These are phyloP conservation scores for Mortierella sp. DNA, from an alignment of 371 early-diverging fungal genomes.

Conservation along the genomic window DNA sequence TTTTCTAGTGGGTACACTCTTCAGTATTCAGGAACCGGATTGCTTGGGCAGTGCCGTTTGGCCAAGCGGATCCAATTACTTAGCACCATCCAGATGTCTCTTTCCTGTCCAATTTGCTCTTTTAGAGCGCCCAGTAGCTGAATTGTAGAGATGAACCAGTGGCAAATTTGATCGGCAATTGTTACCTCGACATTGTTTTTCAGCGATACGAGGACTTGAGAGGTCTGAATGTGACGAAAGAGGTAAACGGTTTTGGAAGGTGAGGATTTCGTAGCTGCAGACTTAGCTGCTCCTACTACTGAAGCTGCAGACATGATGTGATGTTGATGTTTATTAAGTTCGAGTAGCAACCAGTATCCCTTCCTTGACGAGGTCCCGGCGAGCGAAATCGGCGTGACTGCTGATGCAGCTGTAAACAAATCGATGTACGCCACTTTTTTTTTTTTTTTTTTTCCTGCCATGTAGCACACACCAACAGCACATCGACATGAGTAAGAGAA, in stretches of 20 bases:
- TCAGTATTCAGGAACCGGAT: neutral
- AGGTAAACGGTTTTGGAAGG: constrained; percentile 61
- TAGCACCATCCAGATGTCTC: neutral
- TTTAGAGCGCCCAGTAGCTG: neutral
- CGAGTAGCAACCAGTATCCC: neutral
- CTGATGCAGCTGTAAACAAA: constrained; percentile 8
- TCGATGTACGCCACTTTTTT: constrained; percentile 8
- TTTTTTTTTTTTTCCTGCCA: constrained; percentile 1
- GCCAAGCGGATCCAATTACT: neutral
- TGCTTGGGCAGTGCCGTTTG: neutral
- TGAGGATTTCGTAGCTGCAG: constrained; percentile 22
- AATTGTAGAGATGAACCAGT: neutral
- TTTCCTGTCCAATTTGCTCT: constrained; percentile 10
- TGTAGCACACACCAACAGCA: neutral
- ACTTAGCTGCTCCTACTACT: constrained; percentile 42
- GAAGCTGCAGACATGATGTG: constrained; percentile 53
- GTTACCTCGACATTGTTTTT: constrained; percentile 53
- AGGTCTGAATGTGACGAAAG: constrained; percentile 72
- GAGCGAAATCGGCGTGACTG: neutral
- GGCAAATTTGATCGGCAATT: neutral
- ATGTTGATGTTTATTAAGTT: neutral
- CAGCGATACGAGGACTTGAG: constrained; percentile 66
- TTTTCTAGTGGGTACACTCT: no score
- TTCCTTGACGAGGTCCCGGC: neutral
- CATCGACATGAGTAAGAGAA: constrained; percentile 60